Evolutionary conservation across 768 basidiomycete species (phyloP), one percentile per base, ranked within the genome.

Genomic region (Hericium alpestre): DNA sequence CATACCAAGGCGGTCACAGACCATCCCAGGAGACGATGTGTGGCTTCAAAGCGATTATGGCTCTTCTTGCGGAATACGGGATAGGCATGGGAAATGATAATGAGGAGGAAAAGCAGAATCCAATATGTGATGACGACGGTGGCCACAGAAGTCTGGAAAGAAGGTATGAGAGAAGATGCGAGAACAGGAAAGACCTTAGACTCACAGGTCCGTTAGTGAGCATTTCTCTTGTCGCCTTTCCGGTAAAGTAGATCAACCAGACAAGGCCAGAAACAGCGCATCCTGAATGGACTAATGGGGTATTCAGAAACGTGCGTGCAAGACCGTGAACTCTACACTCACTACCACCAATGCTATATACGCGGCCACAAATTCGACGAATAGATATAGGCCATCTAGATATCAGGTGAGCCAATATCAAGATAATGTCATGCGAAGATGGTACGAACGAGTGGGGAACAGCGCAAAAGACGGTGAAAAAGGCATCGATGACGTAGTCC

Each of bases 1-100:
- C 80, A 82, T 5, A 82, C 78, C 43, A 81, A 66, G 12, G 72
- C 74, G 3, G 76, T 76, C 10, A 75, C 74, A 9, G 73, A 71
- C 82, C 81, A 82, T 27, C 81, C 82, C 23, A 78, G 65, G 67
- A 80, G 81, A 25, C 82, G 79, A 66, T 82, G 82, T 13, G 73
- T 72, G 48, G 70, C 72, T 65, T 83, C 82, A 63, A 82, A 83
- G 9, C 66, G 70, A 59, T 83, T 73, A 66, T 82, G 81, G 48
- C 70, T 69, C 38, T 74, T 73, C 49, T 66, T 65, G 46, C 82
- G 74, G 57, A 79, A 64, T 10, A 68, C 66, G 0, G 82, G 82
- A 61, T 79, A 72, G 1, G 82, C 81, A 59, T 80, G 78, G 15
- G 72, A 58, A 6, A 81, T 72, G 56, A 83, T 80, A 11, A 72